A percentile compares a stretch with the other conserved stretches of the same genome.
Conservation (phyloP, 441 rosid genomes). For the Pelargonium hybrid region DNA sequence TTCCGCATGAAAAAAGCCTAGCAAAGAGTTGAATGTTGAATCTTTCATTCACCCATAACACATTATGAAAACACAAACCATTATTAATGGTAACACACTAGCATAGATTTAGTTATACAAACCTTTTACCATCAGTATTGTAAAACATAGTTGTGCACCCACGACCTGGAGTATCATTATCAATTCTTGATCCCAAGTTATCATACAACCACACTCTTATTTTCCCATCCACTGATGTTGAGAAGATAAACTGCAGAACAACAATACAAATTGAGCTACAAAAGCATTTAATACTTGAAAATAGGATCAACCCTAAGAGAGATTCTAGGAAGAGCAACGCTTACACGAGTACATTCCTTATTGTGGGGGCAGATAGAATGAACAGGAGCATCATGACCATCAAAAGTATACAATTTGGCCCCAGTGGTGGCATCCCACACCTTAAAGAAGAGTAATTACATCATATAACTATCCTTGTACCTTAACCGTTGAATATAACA, state of each 20-base stretch:
- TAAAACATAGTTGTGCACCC: constrained; percentile 61
- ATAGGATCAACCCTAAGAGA: background rate
- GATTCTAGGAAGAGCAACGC: background rate
- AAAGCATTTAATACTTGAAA: background rate
- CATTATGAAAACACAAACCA: background rate
- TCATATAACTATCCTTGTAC: constrained; percentile 7
- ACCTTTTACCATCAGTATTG: constrained; percentile 77
- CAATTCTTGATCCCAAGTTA: constrained; percentile 56
- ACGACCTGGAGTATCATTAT: constrained; percentile 70
- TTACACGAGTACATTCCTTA: constrained; percentile 66
- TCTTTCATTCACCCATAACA: constrained; percentile 1
- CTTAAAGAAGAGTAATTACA: constrained; percentile 27
- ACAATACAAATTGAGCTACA: background rate
- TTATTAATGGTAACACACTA: background rate
- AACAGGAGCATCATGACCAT: constrained; percentile 75
- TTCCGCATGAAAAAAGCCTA: constrained; percentile 72
- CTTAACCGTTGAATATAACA: constrained; percentile 1
- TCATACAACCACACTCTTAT: constrained; percentile 79
- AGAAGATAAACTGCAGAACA: constrained; percentile 51
- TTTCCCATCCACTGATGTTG: constrained; percentile 70
- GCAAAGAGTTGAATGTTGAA: background rate
- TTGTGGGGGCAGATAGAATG: constrained; percentile 35
- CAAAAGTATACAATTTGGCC: constrained; percentile 33
- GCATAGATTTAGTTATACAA: background rate
- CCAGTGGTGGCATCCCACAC: constrained; percentile 70